Evolutionary conservation across 2,329 filamentous ascomycete genomes (phyloP), one percentile per base, ranked within the genome.

Genomic region (Colletotrichum aenigma): DNA sequence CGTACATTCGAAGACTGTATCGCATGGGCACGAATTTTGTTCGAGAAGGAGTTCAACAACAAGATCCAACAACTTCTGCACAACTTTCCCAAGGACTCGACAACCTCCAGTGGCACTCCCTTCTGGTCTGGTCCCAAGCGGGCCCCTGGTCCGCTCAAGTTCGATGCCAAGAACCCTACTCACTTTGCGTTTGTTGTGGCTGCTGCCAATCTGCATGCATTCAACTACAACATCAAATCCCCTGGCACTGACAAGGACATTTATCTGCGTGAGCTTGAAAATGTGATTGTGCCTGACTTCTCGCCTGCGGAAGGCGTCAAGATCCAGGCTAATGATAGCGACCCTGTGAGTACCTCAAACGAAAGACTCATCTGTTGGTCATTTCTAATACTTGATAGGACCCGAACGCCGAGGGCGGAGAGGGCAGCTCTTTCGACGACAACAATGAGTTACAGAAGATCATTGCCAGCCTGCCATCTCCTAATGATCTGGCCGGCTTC

Each of bases 91-190:
- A 98, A 97, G 86, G 96, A 98, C 83, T 94, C 96, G 0, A 92
- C 91, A 71, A 98, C 97, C 2, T 97, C 96, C 3, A 94, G 91
- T 48, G 97, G 97, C 36, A 94, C 96, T 77, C 94, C 92, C 2
- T 99, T 99, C 90, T 99, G 97, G 97, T 98, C 97, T 34, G 96
- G 97, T 13, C 97, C 97, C 65, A 99, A 99, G 91, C 95, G 97
- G 81, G 97, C 97, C 15, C 97, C 97, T 7, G 95, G 97, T 77
- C 91, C 96, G 78, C 89, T 98, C 82, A 96, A 95, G 84, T 99
- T 99, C 79, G 95, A 98, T 80, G 86, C 93, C 62, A 91, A 93
- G 76, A 97, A 98, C 85, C 89, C 93, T 13, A 97, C 95, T 26
- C 97, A 99, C 86, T 93, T 96, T 82, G 92, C 91, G 48, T 99